phyloP scores from a whole-genome alignment of 2,329 filamentous ascomycete species.

The Thermothelomyces thermophilus region DNA sequence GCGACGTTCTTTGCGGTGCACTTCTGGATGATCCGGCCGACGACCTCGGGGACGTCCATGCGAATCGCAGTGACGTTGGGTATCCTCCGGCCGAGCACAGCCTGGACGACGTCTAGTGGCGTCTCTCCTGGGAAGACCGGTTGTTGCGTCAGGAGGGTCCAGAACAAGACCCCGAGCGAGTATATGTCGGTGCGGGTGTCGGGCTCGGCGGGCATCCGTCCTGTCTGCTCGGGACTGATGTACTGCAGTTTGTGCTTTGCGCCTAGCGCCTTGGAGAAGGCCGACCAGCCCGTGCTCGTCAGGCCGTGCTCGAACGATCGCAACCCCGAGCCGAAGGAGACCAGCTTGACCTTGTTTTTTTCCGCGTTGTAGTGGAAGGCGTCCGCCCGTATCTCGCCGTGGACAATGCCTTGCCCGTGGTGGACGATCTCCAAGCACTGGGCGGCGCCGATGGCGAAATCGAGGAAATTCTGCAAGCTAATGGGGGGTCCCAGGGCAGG shows the following conservation, averaged over 20 bases:
- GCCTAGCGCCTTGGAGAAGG: slow-evolving; percentile 73
- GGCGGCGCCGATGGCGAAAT: slow-evolving; percentile 84
- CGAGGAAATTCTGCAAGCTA: slow-evolving; percentile 69
- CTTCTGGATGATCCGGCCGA: slow-evolving; percentile 79
- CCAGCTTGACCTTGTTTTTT: slow-evolving; percentile 65
- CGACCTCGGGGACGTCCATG: slow-evolving; percentile 74
- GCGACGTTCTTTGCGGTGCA: slow-evolving; percentile 85
- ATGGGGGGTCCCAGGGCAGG: slow-evolving; percentile 52
- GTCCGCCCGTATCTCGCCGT: slow-evolving; percentile 85
- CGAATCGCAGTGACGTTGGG: slow-evolving; percentile 69
- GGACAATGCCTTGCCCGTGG: slow-evolving; percentile 76
- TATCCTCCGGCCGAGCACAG: slow-evolving; percentile 72
- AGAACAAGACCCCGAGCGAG: slow-evolving; percentile 82
- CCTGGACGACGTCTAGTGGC: slow-evolving; percentile 86
- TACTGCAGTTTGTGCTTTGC: slow-evolving; percentile 85
- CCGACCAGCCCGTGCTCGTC: slow-evolving; percentile 78
- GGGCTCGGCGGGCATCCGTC: slow-evolving; percentile 84
- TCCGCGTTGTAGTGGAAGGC: slow-evolving; percentile 80
- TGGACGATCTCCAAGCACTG: slow-evolving; percentile 88
- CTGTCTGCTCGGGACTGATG: slow-evolving; percentile 92
- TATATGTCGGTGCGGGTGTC: slow-evolving; percentile 92
- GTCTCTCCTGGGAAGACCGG: slow-evolving; percentile 73
- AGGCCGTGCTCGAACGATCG: slow-evolving; percentile 87
- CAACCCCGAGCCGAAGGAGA: slow-evolving; percentile 80
- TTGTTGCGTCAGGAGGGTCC: slow-evolving; percentile 73